Evolutionary conservation across 495 filamentous ascomycete genomes (phyloP), one percentile per base, ranked within the genome.

Genomic region (Penicillium bovifimosum): DNA sequence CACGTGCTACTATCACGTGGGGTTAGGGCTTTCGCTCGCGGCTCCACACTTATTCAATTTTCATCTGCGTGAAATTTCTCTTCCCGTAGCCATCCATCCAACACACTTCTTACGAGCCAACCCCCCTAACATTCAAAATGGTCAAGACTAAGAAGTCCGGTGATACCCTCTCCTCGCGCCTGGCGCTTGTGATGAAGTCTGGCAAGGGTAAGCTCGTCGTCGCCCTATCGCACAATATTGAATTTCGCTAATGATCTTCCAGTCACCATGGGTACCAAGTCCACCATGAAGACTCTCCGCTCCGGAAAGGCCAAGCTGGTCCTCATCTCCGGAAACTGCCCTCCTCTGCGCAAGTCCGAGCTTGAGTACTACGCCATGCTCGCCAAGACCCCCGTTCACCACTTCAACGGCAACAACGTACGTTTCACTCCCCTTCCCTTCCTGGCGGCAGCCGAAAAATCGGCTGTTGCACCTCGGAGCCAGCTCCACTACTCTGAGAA

Each of bases 351-450:
- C 69, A 96, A 96, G 86, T 86, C 80, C 61, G 92, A 96, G 81
- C 83, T 96, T 55, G 92, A 96, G 76, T 86, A 77, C 74, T 93
- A 93, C 78, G 85, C 87, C 68, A 96, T 96, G 91, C 77, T 96
- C 56, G 83, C 86, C 67, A 96, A 96, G 81, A 88, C 86, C 65
- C 83, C 88, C 47, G 92, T 97, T 62, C 93, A 97, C 80, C 93
- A 98, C 80, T 98, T 96, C 79, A 82, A 81, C 64, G 93, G 93
- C 53, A 95, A 93, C 84, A 98, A 96, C 84, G 93, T 97, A 86
- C 86, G 92, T 64, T 47, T 24, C 17, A 31, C 32, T 24, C 35
- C 34, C 42, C 43, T 11, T 26, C 24, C 50, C 41, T 40, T 27
- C 18, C 28, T 29, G 48, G 41, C 36, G 39, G 17, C 48, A 41